phyloP scores from a whole-genome alignment of 306 rosid species.

The Sicyos edulis region DNA sequence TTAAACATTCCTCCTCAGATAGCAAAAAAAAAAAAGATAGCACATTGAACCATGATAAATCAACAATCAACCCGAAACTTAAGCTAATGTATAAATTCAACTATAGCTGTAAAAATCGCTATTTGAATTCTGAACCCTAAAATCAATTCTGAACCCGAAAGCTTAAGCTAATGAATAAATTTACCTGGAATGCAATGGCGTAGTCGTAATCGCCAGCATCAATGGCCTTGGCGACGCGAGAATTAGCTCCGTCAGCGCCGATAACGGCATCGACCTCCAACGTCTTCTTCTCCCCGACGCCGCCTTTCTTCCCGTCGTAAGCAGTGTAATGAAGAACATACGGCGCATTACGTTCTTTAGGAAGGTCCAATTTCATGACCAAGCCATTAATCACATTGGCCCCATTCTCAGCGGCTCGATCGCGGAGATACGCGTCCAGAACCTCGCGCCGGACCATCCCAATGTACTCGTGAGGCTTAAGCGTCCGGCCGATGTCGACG shows the following conservation, averaged over 20 bases:
- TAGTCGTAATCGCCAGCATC: conserved; percentile 91
- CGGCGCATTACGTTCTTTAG: conserved; percentile 46
- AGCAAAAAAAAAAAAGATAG: no score
- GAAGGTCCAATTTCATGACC: conserved; percentile 79
- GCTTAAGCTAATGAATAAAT: not conserved
- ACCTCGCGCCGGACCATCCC: conserved; percentile 97
- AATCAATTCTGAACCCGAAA: not conserved
- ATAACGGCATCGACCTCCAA: conserved; percentile 93
- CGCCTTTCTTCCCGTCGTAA: conserved; percentile 63
- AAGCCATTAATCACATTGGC: conserved; percentile 73
- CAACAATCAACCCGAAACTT: no score
- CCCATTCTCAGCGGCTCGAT: conserved; percentile 70
- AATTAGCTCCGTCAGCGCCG: conserved; percentile 97
- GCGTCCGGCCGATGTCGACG: conserved; percentile 75
- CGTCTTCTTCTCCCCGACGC: conserved; percentile 55
- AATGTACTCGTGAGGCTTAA: conserved; percentile 91
- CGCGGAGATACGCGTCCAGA: conserved; percentile 59
- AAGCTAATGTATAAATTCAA: no score
- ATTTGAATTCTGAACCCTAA: no score
- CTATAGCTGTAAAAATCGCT: no score
- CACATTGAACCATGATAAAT: no score
- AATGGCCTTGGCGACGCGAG: conserved; percentile 84
- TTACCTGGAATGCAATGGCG: conserved; percentile 96
- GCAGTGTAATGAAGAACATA: conserved; percentile 68
- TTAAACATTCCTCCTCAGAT: no score